phyloP scores from a whole-genome alignment of 2,329 filamentous ascomycete genomes.

The Neopestalotiopsis sp. region DNA sequence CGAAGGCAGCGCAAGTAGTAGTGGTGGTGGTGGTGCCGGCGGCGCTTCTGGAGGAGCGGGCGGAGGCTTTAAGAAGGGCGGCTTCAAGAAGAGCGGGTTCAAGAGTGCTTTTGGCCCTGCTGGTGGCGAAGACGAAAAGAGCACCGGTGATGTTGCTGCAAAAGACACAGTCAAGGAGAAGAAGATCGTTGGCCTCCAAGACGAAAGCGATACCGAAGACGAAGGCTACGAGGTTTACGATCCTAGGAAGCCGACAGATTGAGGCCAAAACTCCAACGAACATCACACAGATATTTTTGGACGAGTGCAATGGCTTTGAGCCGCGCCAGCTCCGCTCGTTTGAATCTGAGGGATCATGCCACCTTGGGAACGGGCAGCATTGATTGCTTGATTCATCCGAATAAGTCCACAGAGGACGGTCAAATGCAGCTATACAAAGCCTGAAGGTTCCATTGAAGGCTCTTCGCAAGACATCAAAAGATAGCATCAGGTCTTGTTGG shows the following conservation, averaged over 20 bases:
- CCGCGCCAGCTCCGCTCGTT: not conserved
- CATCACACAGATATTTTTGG: not conserved
- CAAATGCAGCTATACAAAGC: too few species aligned
- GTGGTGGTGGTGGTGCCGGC: conserved; percentile 17
- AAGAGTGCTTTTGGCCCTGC: conserved; percentile 75
- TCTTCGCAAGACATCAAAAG: too few species aligned
- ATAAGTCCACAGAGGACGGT: too few species aligned
- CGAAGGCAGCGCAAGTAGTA: conserved; percentile 35
- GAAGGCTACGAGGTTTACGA: conserved; percentile 75
- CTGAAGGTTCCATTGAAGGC: too few species aligned
- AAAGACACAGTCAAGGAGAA: conserved; percentile 42
- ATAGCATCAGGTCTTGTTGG: too few species aligned
- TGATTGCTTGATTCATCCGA: too few species aligned
- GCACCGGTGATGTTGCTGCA: conserved; percentile 35
- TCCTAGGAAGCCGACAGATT: conserved; percentile 65
- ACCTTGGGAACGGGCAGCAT: too few species aligned
- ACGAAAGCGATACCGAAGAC: conserved; percentile 72
- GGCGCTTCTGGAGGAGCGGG: conserved; percentile 32
- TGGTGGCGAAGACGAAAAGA: conserved; percentile 48
- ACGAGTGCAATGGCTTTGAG: not conserved
- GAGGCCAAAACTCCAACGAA: conserved; percentile 34
- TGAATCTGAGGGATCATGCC: too few species aligned
- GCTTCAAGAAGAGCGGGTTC: conserved; percentile 84
- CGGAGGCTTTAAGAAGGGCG: conserved; percentile 69
- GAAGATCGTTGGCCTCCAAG: conserved; percentile 33